Evolutionary conservation across 441 rosid species (phyloP), one percentile per base, ranked within the genome.

Genomic region (Bocquillonia castaneifolia): DNA sequence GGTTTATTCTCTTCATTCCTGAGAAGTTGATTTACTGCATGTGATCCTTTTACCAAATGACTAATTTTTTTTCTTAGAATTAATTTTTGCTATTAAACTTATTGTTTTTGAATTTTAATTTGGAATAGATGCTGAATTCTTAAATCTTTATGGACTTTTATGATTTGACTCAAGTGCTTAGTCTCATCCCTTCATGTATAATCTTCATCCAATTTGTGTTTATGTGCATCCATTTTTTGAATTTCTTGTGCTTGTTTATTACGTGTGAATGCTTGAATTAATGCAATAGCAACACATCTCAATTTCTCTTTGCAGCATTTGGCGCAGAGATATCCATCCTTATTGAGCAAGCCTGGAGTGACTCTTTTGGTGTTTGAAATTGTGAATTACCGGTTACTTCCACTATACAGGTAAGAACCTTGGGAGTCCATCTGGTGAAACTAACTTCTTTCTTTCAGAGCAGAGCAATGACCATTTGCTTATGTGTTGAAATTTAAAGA

Each of bases 281-380:
- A 68, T 68, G 37, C 25, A 10, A 45, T 48, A 51, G 50, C 28
- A 50, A 63, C 23, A 53, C 79, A 57, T 70, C 72, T 71, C 63
- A 37, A 75, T 52, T 69, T 55, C 73, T 73, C 54, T 81, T 54
- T 77, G 78, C 83, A 94, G 99, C 92, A 88, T 77, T 81, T 94
- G 86, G 93, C 94, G 70, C 98, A 87, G 81, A 87, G 91, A 85
- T 84, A 84, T 74, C 84, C 92, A 53, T 79, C 97, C 65, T 82
- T 90, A 63, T 81, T 85, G 79, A 88, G 94, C 89, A 92, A 88
- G 90, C 91, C 96, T 36, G 92, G 88, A 64, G 97, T 87, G 72
- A 90, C 93, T 47, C 90, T 90, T 74, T 82, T 94, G 86, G 84
- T 92, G 73, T 88, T 94, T 77, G 99, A 94, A 84, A 90, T 94